Evolutionary conservation across 2,329 filamentous ascomycete genomes (phyloP).

Genomic region (Colletotrichum sp.): DNA sequence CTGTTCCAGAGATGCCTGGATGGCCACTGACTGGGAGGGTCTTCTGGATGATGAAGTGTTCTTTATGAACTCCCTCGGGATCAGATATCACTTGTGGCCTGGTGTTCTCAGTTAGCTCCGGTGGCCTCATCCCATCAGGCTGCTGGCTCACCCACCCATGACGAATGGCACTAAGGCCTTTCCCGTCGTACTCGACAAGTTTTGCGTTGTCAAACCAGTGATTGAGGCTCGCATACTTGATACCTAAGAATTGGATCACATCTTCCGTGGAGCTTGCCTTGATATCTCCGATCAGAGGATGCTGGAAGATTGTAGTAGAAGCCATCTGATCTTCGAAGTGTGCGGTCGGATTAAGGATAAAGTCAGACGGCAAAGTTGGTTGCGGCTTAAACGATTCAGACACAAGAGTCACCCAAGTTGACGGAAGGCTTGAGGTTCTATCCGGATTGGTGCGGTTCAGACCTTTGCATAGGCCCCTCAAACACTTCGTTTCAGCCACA

Average conservation of each 20-base stretch:
- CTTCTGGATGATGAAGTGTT: slow-evolving; percentile 55
- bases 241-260: slow-evolving; percentile 26
- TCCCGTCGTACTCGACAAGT: slow-evolving; percentile 2
- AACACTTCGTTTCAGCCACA: neutral
- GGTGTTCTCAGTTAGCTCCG: neutral
- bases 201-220: slow-evolving; percentile 22
- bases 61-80: slow-evolving; percentile 44
- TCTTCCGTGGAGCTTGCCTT: neutral
- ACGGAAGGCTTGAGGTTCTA: neutral
- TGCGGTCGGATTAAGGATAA: neutral
- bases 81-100: slow-evolving; percentile 43
- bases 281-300: slow-evolving; percentile 6
- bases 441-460: neutral
- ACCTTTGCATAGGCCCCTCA: neutral
- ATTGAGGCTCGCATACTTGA: slow-evolving; percentile 26
- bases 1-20: slow-evolving; percentile 48
- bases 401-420: neutral
- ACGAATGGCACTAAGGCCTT: slow-evolving; percentile 33
- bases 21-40: slow-evolving; percentile 38
- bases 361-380: neutral
- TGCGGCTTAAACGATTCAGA: neutral
- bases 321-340: neutral
- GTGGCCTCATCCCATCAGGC: neutral
- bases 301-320: neutral
- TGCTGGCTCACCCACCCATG: slow-evolving; percentile 33